Evolutionary conservation across 495 filamentous ascomycete genomes (phyloP), one percentile per base, ranked within the genome.

Genomic region (Hypomontagnella monticulosa): DNA sequence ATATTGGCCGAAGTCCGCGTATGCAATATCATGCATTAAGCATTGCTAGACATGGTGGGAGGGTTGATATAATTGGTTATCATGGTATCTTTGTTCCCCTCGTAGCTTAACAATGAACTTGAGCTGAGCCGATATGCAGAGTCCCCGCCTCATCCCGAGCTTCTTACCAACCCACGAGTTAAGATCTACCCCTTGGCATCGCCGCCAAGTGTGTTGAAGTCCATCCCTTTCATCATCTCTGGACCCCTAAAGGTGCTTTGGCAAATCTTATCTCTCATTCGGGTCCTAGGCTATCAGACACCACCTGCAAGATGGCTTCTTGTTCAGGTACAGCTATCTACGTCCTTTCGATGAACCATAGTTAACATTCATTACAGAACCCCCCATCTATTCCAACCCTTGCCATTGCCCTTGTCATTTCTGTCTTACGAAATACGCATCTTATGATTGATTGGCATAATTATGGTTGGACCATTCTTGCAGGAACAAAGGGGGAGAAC

Each of bases 11-110:
- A 33, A 97, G 93, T 74, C 95, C 95, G 19, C 91, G 95, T 59
- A 99, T 99, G 95, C 95, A 97, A 75, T 97, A 99, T 72, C 95
- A 99, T 85, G 93, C 93, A 16, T 75, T 97, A 61, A 97, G 94
- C 73, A 88, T 98, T 72, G 93, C 94, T 18, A 91, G 86, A 63
- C 87, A 92, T 61, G 92, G 92, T 34, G 91, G 87, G 0, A 79
- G 83, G 32, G 95, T 97, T 12, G 86, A 93, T 69, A 78, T 99
- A 9, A 89, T 98, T 67, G 96, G 95, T 23, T 99, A 97, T 73
- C 75, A 85, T 58, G 93, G 93, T 95, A 70, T 55, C 69, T 55
- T 57, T 9, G 8, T 40, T 49, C 20, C 20, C 40, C 33, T 1
- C 6, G 20, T 16, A 12, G 18, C 11, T 11, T 60, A 4, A 49